A percentile compares a stretch with the other conserved stretches of the same genome.
Conservation (phyloP, 768 basidiomycete species). For the Auriscalpium orientale region DNA sequence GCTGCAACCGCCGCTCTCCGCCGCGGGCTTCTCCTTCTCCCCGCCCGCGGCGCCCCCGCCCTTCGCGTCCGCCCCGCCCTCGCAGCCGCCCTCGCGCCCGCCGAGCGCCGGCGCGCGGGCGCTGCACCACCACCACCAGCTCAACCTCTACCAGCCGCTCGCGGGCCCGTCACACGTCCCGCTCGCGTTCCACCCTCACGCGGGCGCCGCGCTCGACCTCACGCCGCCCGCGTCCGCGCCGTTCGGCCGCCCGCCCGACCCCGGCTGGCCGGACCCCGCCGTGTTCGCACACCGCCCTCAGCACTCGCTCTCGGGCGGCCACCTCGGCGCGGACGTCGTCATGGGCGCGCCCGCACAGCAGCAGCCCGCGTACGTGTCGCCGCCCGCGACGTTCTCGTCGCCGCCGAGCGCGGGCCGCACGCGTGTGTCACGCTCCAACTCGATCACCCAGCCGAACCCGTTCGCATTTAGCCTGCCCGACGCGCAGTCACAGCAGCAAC, state of each 20-base stretch:
- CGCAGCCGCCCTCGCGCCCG: conserved; percentile 23
- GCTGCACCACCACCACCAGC: conserved; percentile 11
- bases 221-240: conserved; percentile 15
- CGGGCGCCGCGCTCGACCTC: conserved; percentile 17
- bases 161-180: conserved; percentile 14
- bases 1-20: conserved; percentile 13
- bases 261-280: conserved; percentile 2
- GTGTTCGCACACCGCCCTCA: conserved; percentile 18
- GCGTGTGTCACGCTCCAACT: conserved; percentile 24
- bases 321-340: conserved; percentile 14
- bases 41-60: conserved; percentile 8
- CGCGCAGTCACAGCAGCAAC: not conserved
- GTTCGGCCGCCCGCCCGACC: conserved; percentile 21
- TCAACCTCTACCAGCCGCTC: not conserved
- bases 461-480: conserved; percentile 23
- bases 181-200: not conserved
- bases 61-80: conserved; percentile 16
- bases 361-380: conserved; percentile 23
- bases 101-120: conserved; percentile 24
- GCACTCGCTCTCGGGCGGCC: conserved; percentile 22
- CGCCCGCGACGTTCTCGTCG: conserved; percentile 22
- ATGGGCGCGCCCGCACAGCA: conserved; percentile 1
- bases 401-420: conserved; percentile 13
- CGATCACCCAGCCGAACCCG: conserved; percentile 20
- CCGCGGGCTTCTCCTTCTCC: conserved; percentile 17